Conservation (phyloP, 768 basidiomycete genomes). For the Leucocoprinus leucothites region DNA sequence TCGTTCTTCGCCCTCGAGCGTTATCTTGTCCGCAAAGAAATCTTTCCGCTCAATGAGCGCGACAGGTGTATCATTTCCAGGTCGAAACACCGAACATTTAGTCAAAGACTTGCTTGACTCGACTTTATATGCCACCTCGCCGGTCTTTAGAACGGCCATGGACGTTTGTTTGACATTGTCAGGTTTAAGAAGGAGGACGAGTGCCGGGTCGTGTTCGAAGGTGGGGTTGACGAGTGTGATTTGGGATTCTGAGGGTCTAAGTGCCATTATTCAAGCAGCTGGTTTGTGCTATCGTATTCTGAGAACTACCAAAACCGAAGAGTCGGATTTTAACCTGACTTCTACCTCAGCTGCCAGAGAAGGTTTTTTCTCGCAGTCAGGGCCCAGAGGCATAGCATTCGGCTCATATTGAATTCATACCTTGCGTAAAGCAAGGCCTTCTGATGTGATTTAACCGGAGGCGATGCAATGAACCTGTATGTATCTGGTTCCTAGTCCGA, state of each 20-base stretch:
- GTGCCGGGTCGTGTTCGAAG: constrained; percentile 8
- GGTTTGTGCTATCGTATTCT: no score
- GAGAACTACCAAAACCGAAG: no score
- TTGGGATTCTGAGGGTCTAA: constrained; percentile 1
- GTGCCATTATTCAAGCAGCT: neutral
- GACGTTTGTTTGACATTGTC: constrained; percentile 16
- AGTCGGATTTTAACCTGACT: no score
- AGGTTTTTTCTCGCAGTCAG: no score
- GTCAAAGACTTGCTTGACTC: neutral
- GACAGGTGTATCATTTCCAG: constrained; percentile 11
- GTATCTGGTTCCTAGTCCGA: no score
- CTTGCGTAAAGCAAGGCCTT: no score
- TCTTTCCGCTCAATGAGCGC: constrained; percentile 18
- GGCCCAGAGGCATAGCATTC: no score
- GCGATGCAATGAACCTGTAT: no score
- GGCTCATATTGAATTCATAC: no score
- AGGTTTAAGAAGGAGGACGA: constrained; percentile 11
- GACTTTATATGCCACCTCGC: constrained; percentile 1
- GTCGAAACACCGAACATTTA: constrained; percentile 3
- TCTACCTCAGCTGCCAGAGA: no score
- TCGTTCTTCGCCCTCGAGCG: constrained; percentile 18
- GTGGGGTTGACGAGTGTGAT: constrained; percentile 14
- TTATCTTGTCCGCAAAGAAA: constrained; percentile 21
- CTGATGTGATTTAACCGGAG: no score
- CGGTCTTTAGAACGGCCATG: neutral